Conservation (phyloP, 2,329 filamentous ascomycete species). For the Fusarium tricinctum region DNA sequence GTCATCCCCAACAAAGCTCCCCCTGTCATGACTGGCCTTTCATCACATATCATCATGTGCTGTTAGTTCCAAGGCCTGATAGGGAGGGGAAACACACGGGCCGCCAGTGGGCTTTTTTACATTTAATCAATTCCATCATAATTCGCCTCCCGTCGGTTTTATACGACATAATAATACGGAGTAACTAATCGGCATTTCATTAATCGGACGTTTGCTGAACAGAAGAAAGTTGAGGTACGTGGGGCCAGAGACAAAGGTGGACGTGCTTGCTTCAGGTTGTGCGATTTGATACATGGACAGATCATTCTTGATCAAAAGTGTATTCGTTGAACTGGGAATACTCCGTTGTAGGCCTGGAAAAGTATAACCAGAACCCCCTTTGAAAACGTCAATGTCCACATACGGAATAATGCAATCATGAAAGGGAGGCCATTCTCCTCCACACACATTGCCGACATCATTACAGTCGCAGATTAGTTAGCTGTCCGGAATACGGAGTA, state of each 20-base stretch:
- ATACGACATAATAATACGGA: constrained; percentile 8
- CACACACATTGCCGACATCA: constrained; percentile 37
- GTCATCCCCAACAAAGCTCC: background rate
- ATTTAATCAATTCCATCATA: constrained; percentile 23
- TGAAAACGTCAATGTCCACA: background rate
- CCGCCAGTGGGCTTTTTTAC: constrained; percentile 34
- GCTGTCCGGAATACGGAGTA: background rate
- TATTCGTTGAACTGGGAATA: background rate
- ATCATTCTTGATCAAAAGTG: background rate
- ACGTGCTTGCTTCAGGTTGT: background rate
- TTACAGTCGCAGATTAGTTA: constrained; percentile 15
- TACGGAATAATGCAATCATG: constrained; percentile 13
- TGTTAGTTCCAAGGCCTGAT: constrained; percentile 25
- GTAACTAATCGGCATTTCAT: background rate
- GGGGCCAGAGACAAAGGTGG: background rate
- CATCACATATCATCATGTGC: constrained; percentile 17
- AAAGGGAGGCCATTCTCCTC: constrained; percentile 31
- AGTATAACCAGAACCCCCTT: background rate
- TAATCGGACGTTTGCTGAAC: background rate
- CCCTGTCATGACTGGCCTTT: background rate
- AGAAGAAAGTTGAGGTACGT: background rate
- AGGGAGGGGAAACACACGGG: constrained; percentile 40
- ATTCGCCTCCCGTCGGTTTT: constrained; percentile 18
- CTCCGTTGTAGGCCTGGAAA: no score
- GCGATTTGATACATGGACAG: background rate